Evolutionary conservation across 352 stramenopile genomes (phyloP).

Genomic region (Globisporangium rhizosaccharum): DNA sequence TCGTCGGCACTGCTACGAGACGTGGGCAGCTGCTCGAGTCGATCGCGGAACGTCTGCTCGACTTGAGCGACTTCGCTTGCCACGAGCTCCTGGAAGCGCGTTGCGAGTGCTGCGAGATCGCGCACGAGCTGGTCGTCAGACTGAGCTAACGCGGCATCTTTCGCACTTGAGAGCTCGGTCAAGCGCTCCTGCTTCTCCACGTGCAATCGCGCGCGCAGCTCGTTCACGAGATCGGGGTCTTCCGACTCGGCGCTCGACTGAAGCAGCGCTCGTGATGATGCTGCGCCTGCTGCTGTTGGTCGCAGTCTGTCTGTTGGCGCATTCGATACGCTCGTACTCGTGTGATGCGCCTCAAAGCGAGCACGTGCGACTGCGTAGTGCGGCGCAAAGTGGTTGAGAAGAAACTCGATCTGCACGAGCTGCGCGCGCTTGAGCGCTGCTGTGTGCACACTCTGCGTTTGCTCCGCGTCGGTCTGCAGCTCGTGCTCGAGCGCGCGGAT

Average conservation of each 20-base stretch:
- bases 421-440: constrained; percentile 39
- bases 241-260: constrained; percentile 12
- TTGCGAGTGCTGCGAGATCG: constrained; percentile 6
- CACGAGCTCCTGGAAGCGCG: constrained; percentile 19
- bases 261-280: background rate
- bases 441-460: constrained; percentile 15
- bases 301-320: constrained; percentile 1
- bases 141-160: constrained; percentile 22
- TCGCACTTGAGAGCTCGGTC: constrained; percentile 32
- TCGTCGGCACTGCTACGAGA: constrained; percentile 7
- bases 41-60: constrained; percentile 21
- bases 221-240: constrained; percentile 32
- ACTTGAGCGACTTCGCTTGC: constrained; percentile 33
- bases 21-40: constrained; percentile 6
- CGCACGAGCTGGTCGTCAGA: constrained; percentile 15
- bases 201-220: constrained; percentile 40
- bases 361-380: constrained; percentile 19
- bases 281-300: constrained; percentile 15
- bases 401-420: constrained; percentile 34
- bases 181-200: constrained; percentile 47
- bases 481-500: constrained; percentile 29
- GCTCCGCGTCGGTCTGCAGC: constrained; percentile 25
- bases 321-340: background rate
- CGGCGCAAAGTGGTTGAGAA: constrained; percentile 37
- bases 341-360: background rate